Evolutionary conservation across 2,329 filamentous ascomycete species (phyloP), one percentile per base, ranked within the genome.

Genomic region (Pseudomassariella vexata): DNA sequence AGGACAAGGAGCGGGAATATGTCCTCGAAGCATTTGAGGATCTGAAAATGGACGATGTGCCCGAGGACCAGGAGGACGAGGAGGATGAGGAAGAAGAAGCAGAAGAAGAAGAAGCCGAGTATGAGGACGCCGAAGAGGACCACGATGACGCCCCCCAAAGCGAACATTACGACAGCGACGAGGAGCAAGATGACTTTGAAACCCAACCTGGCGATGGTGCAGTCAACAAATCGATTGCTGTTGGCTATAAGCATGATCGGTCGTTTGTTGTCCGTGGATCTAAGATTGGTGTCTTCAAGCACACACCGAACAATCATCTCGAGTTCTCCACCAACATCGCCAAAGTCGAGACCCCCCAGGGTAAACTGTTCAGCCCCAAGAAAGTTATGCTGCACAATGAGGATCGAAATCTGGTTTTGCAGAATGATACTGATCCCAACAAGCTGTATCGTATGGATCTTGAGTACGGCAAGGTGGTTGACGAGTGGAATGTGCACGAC

Each of bases 251-350:
- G 60, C 85, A 95, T 45, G 92, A 98, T 55, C 79, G 92, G 38
- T 96, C 92, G 0, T 98, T 96, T 48, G 92, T 98, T 35, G 88
- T 98, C 25, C 83, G 92, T 42, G 92, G 92, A 19, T 92, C 89
- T 48, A 95, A 96, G 72, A 98, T 98, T 56, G 92, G 92, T 34
- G 92, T 98, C 24, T 98, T 98, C 74, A 96, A 94, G 59, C 92
- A 98, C 53, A 95, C 88, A 0, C 70, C 80, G 1, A 85, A 94
- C 62, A 94, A 96, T 56, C 82, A 90, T 44, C 73, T 98, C 11
- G 85, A 96, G 55, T 98, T 96, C 59, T 87, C 87, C 9, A 98
- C 92, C 38, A 96, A 89, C 44, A 98, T 98, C 50, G 95, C 87
- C 39, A 95, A 94, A 60, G 86, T 98, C 30, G 81, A 88, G 56